These are phyloP conservation scores for Podila minutissima DNA, from an alignment of 192 early-diverging fungal species.

Conservation along the genomic window DNA sequence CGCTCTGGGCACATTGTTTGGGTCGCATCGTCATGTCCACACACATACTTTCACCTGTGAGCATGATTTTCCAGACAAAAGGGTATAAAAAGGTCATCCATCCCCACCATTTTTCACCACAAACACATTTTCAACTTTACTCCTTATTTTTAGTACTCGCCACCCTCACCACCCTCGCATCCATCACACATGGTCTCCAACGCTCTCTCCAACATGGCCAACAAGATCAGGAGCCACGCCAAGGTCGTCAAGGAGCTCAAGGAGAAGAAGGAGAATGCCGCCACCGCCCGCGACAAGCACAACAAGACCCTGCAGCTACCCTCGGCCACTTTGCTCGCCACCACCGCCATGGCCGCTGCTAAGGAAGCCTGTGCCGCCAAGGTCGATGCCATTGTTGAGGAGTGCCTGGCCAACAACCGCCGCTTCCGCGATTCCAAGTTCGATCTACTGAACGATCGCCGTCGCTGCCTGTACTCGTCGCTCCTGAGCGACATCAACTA, in stretches of 20 bases:
- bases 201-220: not conserved
- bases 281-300: conserved; percentile 1
- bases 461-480: conserved; percentile 10
- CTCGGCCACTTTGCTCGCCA: conserved; percentile 11
- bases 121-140: too few relatives aligned
- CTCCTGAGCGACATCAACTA: not conserved
- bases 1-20: too few relatives aligned
- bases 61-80: too few relatives aligned
- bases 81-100: too few relatives aligned
- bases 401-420: conserved; percentile 14
- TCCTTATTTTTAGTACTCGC: not conserved
- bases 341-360: conserved; percentile 15
- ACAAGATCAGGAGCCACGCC: not conserved
- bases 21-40: too few relatives aligned
- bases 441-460: conserved; percentile 8
- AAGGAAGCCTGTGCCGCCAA: conserved; percentile 15
- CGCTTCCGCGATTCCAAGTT: conserved; percentile 21
- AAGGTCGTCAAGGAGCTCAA: not conserved
- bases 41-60: too few relatives aligned
- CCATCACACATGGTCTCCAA: not conserved
- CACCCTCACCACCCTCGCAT: not conserved
- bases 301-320: not conserved
- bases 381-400: conserved; percentile 24
- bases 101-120: too few relatives aligned
- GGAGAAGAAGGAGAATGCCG: not conserved